A percentile compares a stretch with the other conserved stretches of the same genome.
Evolutionary conservation across 352 stramenopile genomes (phyloP).

Genomic region (Phytophthora crassamura): DNA sequence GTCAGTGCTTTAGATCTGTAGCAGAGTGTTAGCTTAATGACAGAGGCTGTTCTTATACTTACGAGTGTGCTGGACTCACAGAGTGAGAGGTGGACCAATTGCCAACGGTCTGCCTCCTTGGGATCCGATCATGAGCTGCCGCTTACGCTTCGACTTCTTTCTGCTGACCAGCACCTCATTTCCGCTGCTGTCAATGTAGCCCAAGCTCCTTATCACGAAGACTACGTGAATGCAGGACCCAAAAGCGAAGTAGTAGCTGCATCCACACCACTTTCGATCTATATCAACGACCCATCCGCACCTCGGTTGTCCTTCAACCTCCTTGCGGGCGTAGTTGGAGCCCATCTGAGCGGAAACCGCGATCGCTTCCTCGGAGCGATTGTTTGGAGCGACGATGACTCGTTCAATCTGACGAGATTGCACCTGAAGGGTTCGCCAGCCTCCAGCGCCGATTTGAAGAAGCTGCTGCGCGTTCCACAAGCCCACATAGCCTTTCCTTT

Average conservation of each 20-base stretch:
- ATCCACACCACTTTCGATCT: not conserved
- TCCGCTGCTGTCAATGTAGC: not conserved
- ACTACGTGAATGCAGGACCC: conserved; percentile 5
- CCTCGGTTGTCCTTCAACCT: not conserved
- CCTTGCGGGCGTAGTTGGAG: conserved; percentile 2
- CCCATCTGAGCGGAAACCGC: conserved; percentile 5
- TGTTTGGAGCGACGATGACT: not conserved
- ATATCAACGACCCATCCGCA: conserved; percentile 3
- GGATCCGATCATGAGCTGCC: not conserved
- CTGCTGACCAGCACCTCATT: conserved; percentile 1
- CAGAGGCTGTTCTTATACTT: not conserved
- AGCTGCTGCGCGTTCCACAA: no score
- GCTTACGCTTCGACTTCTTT: conserved; percentile 1
- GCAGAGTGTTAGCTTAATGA: not conserved
- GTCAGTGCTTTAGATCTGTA: not conserved
- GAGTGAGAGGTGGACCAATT: not conserved
- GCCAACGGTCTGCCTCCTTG: not conserved
- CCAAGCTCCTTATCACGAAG: not conserved
- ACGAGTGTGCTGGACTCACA: not conserved
- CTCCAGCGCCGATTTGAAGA: not conserved
- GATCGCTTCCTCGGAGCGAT: conserved; percentile 1
- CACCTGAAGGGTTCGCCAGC: not conserved
- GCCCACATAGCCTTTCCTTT: no score
- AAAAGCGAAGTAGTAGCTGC: conserved; percentile 5
- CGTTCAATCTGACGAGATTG: not conserved